These are phyloP conservation scores for Parastagonospora nodorum DNA, from an alignment of 2,329 filamentous ascomycete genomes.

Conservation along the genomic window DNA sequence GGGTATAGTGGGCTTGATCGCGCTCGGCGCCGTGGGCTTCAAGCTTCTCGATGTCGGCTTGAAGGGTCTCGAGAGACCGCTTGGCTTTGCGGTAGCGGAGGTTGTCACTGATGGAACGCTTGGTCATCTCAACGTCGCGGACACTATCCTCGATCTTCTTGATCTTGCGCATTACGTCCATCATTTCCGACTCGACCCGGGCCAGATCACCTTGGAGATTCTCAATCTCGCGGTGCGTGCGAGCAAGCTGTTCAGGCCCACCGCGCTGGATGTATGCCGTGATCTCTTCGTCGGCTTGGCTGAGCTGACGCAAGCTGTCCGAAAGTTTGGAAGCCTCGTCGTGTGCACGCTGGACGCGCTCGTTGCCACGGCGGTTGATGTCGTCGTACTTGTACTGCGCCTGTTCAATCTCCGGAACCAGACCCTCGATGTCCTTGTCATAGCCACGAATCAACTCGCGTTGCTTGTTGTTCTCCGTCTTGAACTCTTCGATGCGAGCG, in stretches of 20 bases:
- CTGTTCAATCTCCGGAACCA: constrained; percentile 76
- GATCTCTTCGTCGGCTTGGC: constrained; percentile 76
- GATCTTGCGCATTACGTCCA: constrained; percentile 68
- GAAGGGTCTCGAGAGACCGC: constrained; percentile 69
- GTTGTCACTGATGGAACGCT: constrained; percentile 88
- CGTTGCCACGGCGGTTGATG: constrained; percentile 70
- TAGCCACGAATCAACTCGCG: constrained; percentile 70
- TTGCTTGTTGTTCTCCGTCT: constrained; percentile 69
- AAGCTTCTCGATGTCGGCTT: constrained; percentile 73
- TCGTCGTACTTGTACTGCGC: constrained; percentile 80
- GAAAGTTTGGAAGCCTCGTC: constrained; percentile 73
- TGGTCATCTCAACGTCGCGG: constrained; percentile 78
- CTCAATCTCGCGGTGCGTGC: constrained; percentile 71
- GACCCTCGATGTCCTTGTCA: constrained; percentile 73
- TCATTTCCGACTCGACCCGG: constrained; percentile 70
- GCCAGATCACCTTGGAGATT: constrained; percentile 69
- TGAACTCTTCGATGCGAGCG: constrained; percentile 74
- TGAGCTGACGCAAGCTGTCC: constrained; percentile 77
- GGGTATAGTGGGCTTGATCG: constrained; percentile 75
- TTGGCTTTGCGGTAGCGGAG: constrained; percentile 80
- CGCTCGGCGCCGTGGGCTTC: constrained; percentile 80
- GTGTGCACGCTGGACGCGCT: constrained; percentile 73
- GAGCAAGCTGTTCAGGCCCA: constrained; percentile 72
- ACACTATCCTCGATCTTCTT: constrained; percentile 80
- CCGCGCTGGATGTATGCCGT: constrained; percentile 77